Conservation (phyloP, 371 early-diverging fungal species). For the Actinomortierella ambigua region DNA sequence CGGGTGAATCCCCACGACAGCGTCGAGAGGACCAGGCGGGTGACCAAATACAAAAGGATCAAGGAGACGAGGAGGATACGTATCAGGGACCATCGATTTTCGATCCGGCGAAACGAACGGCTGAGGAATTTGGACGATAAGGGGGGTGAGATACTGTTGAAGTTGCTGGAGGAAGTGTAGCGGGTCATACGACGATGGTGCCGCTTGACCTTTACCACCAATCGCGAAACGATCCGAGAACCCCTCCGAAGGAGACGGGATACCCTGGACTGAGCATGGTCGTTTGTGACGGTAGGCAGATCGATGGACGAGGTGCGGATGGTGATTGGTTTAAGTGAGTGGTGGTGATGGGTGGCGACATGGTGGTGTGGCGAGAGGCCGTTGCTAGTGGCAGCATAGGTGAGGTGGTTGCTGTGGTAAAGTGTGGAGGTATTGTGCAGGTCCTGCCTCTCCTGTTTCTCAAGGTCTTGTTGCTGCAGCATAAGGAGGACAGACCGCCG, state of each 20-base stretch:
- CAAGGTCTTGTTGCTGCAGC: background rate
- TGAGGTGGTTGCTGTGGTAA: background rate
- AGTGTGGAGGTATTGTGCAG: background rate
- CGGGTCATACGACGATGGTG: slow-evolving; percentile 11
- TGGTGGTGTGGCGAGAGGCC: slow-evolving; percentile 15
- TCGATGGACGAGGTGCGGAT: slow-evolving; percentile 29
- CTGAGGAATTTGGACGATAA: slow-evolving; percentile 19
- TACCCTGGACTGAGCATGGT: background rate
- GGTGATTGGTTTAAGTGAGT: slow-evolving; percentile 40
- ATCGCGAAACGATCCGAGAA: background rate
- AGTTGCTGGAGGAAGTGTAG: slow-evolving; percentile 8
- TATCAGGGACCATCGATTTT: slow-evolving; percentile 30
- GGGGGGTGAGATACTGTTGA: slow-evolving; percentile 15
- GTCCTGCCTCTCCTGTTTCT: background rate
- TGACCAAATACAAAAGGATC: slow-evolving; percentile 7
- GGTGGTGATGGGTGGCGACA: slow-evolving; percentile 12
- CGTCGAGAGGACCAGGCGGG: slow-evolving; percentile 4
- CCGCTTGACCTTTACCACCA: slow-evolving; percentile 8
- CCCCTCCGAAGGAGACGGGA: background rate
- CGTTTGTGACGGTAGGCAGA: slow-evolving; percentile 17
- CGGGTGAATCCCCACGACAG: slow-evolving; percentile 15
- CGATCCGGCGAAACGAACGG: slow-evolving; percentile 26
- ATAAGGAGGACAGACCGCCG: background rate
- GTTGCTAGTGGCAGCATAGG: background rate
- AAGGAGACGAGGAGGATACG: slow-evolving; percentile 9